phyloP scores from a whole-genome alignment of 257 asterid species.

The Rubia yunnanensis region DNA sequence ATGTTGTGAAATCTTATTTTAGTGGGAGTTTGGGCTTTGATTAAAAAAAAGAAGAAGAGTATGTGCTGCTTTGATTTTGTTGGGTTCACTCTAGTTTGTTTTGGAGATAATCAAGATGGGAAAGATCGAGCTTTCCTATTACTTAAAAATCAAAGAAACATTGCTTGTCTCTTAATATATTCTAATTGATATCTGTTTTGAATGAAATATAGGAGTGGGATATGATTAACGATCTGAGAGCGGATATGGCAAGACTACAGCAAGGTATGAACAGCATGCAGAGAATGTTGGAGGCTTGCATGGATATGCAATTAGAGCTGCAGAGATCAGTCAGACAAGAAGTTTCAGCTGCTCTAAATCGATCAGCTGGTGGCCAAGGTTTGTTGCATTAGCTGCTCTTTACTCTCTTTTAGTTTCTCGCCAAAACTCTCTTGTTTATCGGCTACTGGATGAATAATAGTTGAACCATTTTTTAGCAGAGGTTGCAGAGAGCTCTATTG shows the following conservation, averaged over 20 bases:
- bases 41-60: neutral
- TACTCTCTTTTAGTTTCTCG: neutral
- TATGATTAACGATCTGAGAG: conserved; percentile 65
- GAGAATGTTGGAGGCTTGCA: conserved; percentile 95
- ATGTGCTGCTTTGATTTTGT: neutral
- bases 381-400: neutral
- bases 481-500: conserved; percentile 56
- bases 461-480: conserved; percentile 30
- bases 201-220: conserved; percentile 73
- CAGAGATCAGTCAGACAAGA: conserved; percentile 94
- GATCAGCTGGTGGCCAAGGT: conserved; percentile 79
- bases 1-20: neutral
- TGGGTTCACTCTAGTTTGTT: neutral
- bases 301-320: conserved; percentile 98
- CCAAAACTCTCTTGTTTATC: neutral
- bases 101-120: neutral
- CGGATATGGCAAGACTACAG: conserved; percentile 77
- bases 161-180: neutral
- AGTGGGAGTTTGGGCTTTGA: neutral
- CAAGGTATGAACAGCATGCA: conserved; percentile 97
- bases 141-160: neutral
- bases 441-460: neutral
- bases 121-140: neutral
- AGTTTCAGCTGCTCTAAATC: conserved; percentile 90
- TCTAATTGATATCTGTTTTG: neutral